These are phyloP conservation scores for Phytophthora sp. DNA, from an alignment of 352 stramenopile genomes.

Conservation along the genomic window DNA sequence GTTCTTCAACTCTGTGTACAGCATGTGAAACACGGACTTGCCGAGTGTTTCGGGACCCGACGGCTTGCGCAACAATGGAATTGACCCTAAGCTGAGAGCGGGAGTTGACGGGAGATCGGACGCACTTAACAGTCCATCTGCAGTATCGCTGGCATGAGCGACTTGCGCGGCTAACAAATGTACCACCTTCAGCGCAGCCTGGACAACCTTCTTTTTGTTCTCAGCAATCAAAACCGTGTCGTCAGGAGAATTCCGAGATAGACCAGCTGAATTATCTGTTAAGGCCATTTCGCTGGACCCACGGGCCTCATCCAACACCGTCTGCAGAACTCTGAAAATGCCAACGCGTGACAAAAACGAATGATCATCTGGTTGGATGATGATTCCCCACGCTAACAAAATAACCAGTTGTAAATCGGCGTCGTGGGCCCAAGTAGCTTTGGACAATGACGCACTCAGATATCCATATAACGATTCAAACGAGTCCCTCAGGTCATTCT, in stretches of 20 bases:
- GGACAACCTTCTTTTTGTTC: slow-evolving; percentile 83
- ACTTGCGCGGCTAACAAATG: slow-evolving; percentile 90
- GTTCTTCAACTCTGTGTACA: slow-evolving; percentile 91
- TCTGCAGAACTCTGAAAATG: slow-evolving; percentile 90
- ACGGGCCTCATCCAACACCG: slow-evolving; percentile 87
- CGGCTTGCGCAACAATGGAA: slow-evolving; percentile 82
- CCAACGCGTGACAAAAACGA: slow-evolving; percentile 89
- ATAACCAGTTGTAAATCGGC: slow-evolving; percentile 83
- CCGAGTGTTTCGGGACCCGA: slow-evolving; percentile 87
- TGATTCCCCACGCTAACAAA: slow-evolving; percentile 85
- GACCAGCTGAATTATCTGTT: slow-evolving; percentile 26
- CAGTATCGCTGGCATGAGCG: slow-evolving; percentile 72
- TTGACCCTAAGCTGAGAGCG: slow-evolving; percentile 63
- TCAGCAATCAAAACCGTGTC: slow-evolving; percentile 47
- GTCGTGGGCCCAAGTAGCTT: slow-evolving; percentile 85
- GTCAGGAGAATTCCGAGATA: slow-evolving; percentile 38
- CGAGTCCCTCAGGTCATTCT: slow-evolving; percentile 74
- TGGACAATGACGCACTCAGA: slow-evolving; percentile 76
- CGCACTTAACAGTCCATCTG: slow-evolving; percentile 59
- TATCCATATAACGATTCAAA: slow-evolving; percentile 89
- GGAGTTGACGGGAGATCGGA: slow-evolving; percentile 56
- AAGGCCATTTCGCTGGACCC: slow-evolving; percentile 49
- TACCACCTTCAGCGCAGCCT: slow-evolving; percentile 87
- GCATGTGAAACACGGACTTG: slow-evolving; percentile 92
- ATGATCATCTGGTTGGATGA: slow-evolving; percentile 90